These are phyloP conservation scores for Exophiala lecanii-corni DNA, from an alignment of 2,329 filamentous ascomycete genomes.

Conservation along the genomic window DNA sequence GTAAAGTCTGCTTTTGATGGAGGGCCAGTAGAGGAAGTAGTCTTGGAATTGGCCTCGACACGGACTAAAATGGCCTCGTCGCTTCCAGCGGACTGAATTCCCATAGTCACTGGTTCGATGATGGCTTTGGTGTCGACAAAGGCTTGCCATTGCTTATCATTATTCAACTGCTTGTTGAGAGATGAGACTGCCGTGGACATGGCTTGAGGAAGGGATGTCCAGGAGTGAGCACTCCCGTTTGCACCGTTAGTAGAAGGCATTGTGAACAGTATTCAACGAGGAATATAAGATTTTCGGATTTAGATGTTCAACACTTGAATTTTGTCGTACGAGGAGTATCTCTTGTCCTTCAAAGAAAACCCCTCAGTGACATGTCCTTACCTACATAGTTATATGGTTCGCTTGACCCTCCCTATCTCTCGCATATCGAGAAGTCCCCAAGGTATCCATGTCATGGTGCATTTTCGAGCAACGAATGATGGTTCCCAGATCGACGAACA, in stretches of 20 bases:
- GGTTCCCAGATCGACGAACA: background rate
- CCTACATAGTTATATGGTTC: background rate
- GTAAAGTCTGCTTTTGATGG: slow-evolving; percentile 19
- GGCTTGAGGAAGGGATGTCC: slow-evolving; percentile 19
- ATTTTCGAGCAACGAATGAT: background rate
- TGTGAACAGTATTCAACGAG: slow-evolving; percentile 2
- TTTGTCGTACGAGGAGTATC: too few species aligned
- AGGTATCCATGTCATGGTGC: background rate
- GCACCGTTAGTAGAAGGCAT: slow-evolving; percentile 12
- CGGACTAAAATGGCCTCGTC: slow-evolving; percentile 22
- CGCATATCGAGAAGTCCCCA: background rate
- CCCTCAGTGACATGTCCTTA: too few species aligned
- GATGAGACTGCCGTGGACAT: slow-evolving; percentile 22
- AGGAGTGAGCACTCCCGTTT: slow-evolving; percentile 18
- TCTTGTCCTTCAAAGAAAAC: too few species aligned
- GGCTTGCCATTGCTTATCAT: slow-evolving; percentile 22
- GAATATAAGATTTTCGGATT: too few species aligned
- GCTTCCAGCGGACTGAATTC: slow-evolving; percentile 16
- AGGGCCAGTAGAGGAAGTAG: slow-evolving; percentile 15
- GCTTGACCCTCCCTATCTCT: background rate
- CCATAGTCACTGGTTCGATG: slow-evolving; percentile 23
- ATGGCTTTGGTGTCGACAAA: slow-evolving; percentile 26
- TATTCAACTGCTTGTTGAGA: slow-evolving; percentile 17
- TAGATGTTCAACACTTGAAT: too few species aligned
- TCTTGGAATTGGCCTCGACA: slow-evolving; percentile 15